Conservation (phyloP, 805 yeast species). For the Candida maris region DNA sequence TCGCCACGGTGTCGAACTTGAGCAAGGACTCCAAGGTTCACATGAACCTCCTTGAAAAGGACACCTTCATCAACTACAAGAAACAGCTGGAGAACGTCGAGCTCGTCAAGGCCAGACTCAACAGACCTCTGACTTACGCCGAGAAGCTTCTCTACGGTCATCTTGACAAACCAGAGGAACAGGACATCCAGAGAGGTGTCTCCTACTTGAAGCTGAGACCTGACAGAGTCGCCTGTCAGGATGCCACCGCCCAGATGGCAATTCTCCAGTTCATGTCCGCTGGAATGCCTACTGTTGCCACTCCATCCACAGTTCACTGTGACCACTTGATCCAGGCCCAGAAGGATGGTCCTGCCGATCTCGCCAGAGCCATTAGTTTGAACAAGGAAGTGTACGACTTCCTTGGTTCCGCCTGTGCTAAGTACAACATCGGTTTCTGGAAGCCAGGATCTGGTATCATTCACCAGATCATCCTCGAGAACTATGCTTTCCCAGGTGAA, state of each 20-base stretch:
- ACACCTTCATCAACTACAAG: conserved; percentile 88
- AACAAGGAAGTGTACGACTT: conserved; percentile 96
- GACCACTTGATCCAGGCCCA: conserved; percentile 98
- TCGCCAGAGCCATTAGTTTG: conserved; percentile 73
- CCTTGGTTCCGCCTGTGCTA: conserved; percentile 86
- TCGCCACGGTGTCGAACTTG: conserved; percentile 48
- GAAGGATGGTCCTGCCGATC: conserved; percentile 83
- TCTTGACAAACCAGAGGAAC: conserved; percentile 81
- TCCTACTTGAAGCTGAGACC: conserved; percentile 91
- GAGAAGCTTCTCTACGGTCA: conserved; percentile 95
- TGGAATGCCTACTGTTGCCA: conserved; percentile 80
- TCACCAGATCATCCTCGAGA: conserved; percentile 95
- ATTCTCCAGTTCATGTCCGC: conserved; percentile 96
- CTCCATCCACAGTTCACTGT: conserved; percentile 96
- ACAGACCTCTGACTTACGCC: conserved; percentile 84
- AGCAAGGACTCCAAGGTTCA: conserved; percentile 54
- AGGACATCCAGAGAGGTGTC: conserved; percentile 70
- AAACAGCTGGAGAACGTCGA: conserved; percentile 83
- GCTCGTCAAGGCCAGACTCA: conserved; percentile 68
- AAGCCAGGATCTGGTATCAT: conserved; percentile 99
- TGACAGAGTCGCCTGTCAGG: conserved; percentile 99
- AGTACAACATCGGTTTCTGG: conserved; percentile 98
- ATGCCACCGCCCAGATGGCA: conserved; percentile 99
- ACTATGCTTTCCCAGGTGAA: conserved; percentile 94
- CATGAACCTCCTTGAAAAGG: conserved; percentile 61